Percentiles rank a stretch among this genome's conserved stretches.
phyloP scores from a whole-genome alignment of 2,329 filamentous ascomycete species.

The Arthrinium phaeospermum region DNA sequence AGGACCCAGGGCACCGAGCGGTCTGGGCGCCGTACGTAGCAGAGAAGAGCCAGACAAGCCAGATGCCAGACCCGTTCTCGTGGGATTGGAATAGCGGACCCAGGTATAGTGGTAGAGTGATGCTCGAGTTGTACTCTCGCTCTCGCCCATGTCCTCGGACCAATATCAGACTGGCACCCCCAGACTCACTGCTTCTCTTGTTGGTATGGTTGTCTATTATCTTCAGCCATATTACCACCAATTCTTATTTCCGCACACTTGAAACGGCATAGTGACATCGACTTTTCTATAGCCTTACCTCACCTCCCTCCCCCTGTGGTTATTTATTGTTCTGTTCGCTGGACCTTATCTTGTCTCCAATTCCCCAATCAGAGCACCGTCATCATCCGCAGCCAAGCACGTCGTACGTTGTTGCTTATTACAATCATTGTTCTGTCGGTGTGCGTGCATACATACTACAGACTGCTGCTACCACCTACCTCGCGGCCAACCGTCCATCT shows the following conservation, averaged over 20 bases:
- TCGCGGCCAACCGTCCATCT: background rate
- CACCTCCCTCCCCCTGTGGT: background rate
- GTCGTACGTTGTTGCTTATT: constrained; percentile 12
- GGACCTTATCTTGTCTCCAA: background rate
- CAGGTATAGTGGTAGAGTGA: background rate
- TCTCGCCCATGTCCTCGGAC: constrained; percentile 12
- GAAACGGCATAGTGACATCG: constrained; percentile 7
- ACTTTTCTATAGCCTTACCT: background rate
- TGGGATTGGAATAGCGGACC: constrained; percentile 6
- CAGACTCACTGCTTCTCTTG: background rate
- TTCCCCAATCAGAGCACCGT: background rate
- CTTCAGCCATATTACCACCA: background rate
- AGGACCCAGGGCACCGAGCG: background rate
- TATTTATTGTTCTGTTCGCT: background rate
- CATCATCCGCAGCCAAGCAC: background rate
- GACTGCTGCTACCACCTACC: background rate
- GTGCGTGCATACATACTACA: background rate
- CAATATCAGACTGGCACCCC: constrained; percentile 14
- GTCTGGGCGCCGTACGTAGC: background rate
- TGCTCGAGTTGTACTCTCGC: background rate
- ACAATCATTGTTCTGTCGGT: background rate
- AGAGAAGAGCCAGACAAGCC: background rate
- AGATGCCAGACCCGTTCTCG: background rate
- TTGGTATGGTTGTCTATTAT: background rate
- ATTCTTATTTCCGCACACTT: constrained; percentile 5